These are phyloP conservation scores for Raphanus raphanistrum DNA, from an alignment of 345 rosid species.

Conservation along the genomic window DNA sequence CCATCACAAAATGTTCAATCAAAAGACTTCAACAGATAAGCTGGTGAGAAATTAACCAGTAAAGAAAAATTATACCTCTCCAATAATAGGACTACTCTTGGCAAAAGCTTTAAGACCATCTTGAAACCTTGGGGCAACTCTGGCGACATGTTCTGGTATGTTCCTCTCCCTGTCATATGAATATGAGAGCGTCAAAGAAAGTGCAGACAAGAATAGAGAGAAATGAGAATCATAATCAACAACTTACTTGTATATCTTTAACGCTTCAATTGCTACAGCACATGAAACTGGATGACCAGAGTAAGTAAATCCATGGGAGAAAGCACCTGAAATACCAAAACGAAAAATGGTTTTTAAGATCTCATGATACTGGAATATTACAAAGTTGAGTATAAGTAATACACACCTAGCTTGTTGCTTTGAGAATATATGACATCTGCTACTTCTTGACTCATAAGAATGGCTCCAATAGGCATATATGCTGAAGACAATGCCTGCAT, in stretches of 20 bases:
- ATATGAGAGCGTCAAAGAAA: not conserved
- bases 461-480: constrained; percentile 94
- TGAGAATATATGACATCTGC: constrained; percentile 88
- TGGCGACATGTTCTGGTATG: constrained; percentile 57
- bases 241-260: constrained; percentile 70
- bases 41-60: not conserved
- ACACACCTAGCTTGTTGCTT: constrained; percentile 90
- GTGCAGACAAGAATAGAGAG: not conserved
- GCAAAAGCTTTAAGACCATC: constrained; percentile 80
- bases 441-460: constrained; percentile 77
- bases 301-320: constrained; percentile 94
- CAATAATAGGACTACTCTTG: constrained; percentile 70
- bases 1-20: constrained; percentile 17
- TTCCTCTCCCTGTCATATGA: constrained; percentile 69
- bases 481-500: constrained; percentile 88
- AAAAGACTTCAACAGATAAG: not conserved
- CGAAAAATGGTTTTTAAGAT: not conserved
- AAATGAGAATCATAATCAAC: not conserved
- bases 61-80: constrained; percentile 58
- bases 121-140: constrained; percentile 74
- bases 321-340: constrained; percentile 54
- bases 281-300: constrained; percentile 98
- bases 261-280: constrained; percentile 79
- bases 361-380: not conserved
- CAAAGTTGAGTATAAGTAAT: not conserved